phyloP scores from a whole-genome alignment of 2,329 filamentous ascomycete genomes.

The Scleromitrula shiraiana region DNA sequence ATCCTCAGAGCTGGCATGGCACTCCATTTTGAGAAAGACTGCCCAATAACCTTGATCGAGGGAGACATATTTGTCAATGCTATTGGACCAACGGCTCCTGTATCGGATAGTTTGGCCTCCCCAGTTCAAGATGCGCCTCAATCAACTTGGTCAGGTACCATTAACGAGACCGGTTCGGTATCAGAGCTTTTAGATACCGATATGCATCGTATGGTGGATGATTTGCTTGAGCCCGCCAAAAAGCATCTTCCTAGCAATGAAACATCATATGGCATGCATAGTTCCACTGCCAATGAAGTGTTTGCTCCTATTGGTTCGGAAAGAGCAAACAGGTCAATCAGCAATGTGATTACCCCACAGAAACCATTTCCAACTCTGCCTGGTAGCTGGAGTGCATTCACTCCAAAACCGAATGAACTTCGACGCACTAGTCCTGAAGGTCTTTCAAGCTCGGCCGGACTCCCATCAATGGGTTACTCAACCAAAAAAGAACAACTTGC shows the following conservation, averaged over 20 bases:
- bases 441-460: slow-evolving; percentile 24
- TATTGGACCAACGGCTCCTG: not conserved
- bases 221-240: slow-evolving; percentile 37
- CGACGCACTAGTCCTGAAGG: slow-evolving; percentile 32
- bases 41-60: slow-evolving; percentile 34
- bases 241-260: slow-evolving; percentile 32
- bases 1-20: slow-evolving; percentile 53
- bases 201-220: slow-evolving; percentile 51
- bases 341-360: slow-evolving; percentile 24
- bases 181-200: slow-evolving; percentile 35
- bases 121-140: not conserved
- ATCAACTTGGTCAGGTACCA: not conserved
- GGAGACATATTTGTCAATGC: slow-evolving; percentile 40
- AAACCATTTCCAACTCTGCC: slow-evolving; percentile 31
- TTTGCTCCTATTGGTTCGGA: slow-evolving; percentile 36
- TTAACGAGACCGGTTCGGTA: not conserved
- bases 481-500: slow-evolving; percentile 18
- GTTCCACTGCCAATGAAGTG: slow-evolving; percentile 41
- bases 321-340: slow-evolving; percentile 26
- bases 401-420: slow-evolving; percentile 35
- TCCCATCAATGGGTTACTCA: slow-evolving; percentile 28
- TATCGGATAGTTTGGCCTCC: not conserved
- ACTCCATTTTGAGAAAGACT: slow-evolving; percentile 41
- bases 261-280: slow-evolving; percentile 49
- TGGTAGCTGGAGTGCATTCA: slow-evolving; percentile 38